These are phyloP conservation scores for Globisporangium alternatum DNA, from an alignment of 352 stramenopile genomes.

Conservation along the genomic window DNA sequence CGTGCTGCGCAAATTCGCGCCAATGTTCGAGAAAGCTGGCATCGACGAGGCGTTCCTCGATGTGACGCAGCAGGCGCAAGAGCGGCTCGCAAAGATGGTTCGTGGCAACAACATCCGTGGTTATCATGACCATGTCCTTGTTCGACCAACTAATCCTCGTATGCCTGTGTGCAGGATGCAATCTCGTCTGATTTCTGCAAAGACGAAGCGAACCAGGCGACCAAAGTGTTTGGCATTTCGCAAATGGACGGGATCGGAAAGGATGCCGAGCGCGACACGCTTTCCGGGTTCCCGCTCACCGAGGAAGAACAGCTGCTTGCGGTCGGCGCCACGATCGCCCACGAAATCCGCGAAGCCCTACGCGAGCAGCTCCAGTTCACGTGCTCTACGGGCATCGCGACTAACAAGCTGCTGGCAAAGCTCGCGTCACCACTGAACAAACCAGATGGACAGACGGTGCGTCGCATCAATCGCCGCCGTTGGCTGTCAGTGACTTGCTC, in stretches of 20 bases:
- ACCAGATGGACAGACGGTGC: conserved; percentile 68
- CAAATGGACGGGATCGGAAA: conserved; percentile 31
- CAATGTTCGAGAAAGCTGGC: conserved; percentile 67
- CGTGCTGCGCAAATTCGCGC: conserved; percentile 45
- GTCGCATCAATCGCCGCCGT: neutral
- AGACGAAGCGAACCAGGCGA: conserved; percentile 51
- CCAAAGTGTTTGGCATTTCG: conserved; percentile 69
- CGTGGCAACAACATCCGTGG: neutral
- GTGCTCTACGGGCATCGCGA: conserved; percentile 73
- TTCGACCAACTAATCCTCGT: neutral
- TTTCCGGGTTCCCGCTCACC: conserved; percentile 53
- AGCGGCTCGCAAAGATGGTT: conserved; percentile 52
- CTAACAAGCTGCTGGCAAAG: conserved; percentile 81
- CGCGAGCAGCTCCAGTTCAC: conserved; percentile 67
- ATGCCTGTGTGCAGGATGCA: conserved; percentile 23
- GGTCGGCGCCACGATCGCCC: conserved; percentile 57
- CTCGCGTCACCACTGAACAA: conserved; percentile 80
- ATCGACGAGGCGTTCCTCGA: conserved; percentile 86
- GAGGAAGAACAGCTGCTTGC: conserved; percentile 64
- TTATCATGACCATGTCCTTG: neutral
- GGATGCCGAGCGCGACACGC: conserved; percentile 22
- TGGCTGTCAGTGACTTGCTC: neutral
- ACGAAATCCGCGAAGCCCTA: conserved; percentile 71
- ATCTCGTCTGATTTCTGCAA: conserved; percentile 64
- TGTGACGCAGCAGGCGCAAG: conserved; percentile 57